Base-by-base conservation (phyloP, 257 asterid genomes). In the Haberlea rhodopensis region DNA sequence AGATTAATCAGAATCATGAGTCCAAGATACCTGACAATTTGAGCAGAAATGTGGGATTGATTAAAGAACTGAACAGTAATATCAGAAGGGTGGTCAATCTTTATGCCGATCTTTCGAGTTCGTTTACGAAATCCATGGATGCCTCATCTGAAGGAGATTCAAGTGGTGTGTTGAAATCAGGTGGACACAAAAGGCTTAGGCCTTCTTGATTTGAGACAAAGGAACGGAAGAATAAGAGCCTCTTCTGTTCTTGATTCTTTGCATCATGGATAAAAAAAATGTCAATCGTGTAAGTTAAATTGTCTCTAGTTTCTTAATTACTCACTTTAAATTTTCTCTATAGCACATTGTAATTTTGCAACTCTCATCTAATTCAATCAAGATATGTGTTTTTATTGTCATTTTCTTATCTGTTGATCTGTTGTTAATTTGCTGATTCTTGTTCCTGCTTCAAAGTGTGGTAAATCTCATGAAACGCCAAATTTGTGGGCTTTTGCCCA, bases 1-100 rank as follows among this genome's bases (percentile, higher is more conserved):
- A 89, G 95, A 87, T 91, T 16, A 89, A 91, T 18, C 96, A 87
- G 75, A 91, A 91, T 15, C 98, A 91, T 6, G 96, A 91, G 77
- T 91, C 98, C 52, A 85, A 82, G 73, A 71, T 82, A 49, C 95
- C 96, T 5, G 96, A 89, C 63, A 87, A 87, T 55, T 74, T 91
- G 77, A 82, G 72, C 82, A 77, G 94, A 64, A 91, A 91, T 66
- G 96, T 89, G 68, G 96, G 96, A 9, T 60, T 91, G 25, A 87
- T 91, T 29, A 84, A 79, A 65, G 96, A 91, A 55, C 90, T 91
- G 49, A 91, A 91, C 79, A 87, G 79, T 67, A 91, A 91, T 24
- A 91, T 91, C 70, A 79, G 89, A 53, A 89, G 86, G 78, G 96
- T 91, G 1, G 96, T 87, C 54, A 89, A 85, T 72, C 89, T 91